These are phyloP conservation scores for Penicillium dipodomyicola DNA, from an alignment of 495 filamentous ascomycete genomes.

Conservation along the genomic window DNA sequence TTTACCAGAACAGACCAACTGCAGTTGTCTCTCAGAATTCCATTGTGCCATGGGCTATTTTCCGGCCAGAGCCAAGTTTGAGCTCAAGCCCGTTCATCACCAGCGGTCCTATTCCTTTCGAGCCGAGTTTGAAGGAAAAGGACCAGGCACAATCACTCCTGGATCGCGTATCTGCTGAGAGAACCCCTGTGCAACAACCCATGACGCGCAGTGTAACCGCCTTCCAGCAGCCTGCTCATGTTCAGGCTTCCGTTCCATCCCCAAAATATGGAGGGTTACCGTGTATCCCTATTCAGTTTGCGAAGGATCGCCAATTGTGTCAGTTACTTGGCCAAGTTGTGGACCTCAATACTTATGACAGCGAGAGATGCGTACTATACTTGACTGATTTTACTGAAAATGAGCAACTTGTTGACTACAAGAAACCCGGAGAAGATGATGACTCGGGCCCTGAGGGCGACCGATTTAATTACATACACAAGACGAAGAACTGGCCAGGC, in stretches of 20 bases:
- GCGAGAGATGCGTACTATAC: slow-evolving; percentile 60
- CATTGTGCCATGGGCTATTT: slow-evolving; percentile 39
- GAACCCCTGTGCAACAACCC: slow-evolving; percentile 3
- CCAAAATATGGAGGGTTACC: slow-evolving; percentile 36
- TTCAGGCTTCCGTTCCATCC: slow-evolving; percentile 16
- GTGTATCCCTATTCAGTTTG: slow-evolving; percentile 64
- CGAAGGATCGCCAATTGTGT: slow-evolving; percentile 54
- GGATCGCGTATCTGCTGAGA: slow-evolving; percentile 18
- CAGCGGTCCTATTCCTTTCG: slow-evolving; percentile 33
- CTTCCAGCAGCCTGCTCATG: not conserved
- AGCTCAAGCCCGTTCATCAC: slow-evolving; percentile 23
- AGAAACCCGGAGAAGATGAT: slow-evolving; percentile 36
- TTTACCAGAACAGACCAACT: slow-evolving; percentile 21
- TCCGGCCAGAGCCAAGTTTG: slow-evolving; percentile 31
- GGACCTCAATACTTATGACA: slow-evolving; percentile 53
- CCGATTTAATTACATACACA: slow-evolving; percentile 41
- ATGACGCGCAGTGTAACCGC: slow-evolving; percentile 2
- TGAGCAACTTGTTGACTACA: slow-evolving; percentile 54
- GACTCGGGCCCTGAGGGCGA: slow-evolving; percentile 48
- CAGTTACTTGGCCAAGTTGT: slow-evolving; percentile 78
- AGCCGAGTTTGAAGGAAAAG: slow-evolving; percentile 31
- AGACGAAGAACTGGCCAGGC: slow-evolving; percentile 62
- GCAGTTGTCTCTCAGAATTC: slow-evolving; percentile 33
- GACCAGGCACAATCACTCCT: slow-evolving; percentile 30
- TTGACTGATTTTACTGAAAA: slow-evolving; percentile 86